Evolutionary conservation across 78 protist genomes (phyloP), one percentile per base, ranked within the genome.

Genomic region (Neovahlkampfia damariscottae): DNA sequence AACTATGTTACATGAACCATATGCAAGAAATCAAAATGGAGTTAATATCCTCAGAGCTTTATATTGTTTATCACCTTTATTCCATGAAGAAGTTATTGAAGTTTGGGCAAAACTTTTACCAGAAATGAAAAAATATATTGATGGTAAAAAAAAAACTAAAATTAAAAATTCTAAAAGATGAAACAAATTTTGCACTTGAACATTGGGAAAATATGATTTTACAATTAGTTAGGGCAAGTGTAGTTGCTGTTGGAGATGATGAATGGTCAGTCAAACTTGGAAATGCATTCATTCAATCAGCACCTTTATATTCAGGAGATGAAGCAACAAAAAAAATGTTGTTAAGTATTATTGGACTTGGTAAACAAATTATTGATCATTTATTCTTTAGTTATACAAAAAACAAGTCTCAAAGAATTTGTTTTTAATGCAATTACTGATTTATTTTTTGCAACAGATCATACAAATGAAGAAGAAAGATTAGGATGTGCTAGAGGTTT

Each of bases 391-490:
- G 72, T 71, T 7, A 19, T 76, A 6, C 5, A 40, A 10, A 41
- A 6, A 7, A 66, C 79, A 31, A 40, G 66, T 6, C 36, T 76
- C 40, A 76, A 76, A 72, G 41, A 40, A 10, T 76, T 76, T 72
- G 79, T 76, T 29, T 34, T 38, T 7, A 50, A 66, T 72, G 41
- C 28, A 7, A 27, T 76, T 10, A 40, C 40, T 7, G 6, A 34
- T 30, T 5, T 76, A 5, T 40, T 6, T 19, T 67, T 67, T 6
- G 77, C 7, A 29, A 67, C 77, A 6, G 79, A 76, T 31, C 79
- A 76, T 31, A 66, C 5, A 19, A 76, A 66, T 36, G 79, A 76
- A 76, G 79, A 40, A 5, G 74, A 76, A 36, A 30, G 79, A 28
- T 6, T 32, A 28, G 79, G 79, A 10, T 41, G 69, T 10, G 75